A percentile compares a stretch with the other conserved stretches of the same genome.
phyloP scores from a whole-genome alignment of 495 filamentous ascomycete genomes.

The Coniosporium apollinis region DNA sequence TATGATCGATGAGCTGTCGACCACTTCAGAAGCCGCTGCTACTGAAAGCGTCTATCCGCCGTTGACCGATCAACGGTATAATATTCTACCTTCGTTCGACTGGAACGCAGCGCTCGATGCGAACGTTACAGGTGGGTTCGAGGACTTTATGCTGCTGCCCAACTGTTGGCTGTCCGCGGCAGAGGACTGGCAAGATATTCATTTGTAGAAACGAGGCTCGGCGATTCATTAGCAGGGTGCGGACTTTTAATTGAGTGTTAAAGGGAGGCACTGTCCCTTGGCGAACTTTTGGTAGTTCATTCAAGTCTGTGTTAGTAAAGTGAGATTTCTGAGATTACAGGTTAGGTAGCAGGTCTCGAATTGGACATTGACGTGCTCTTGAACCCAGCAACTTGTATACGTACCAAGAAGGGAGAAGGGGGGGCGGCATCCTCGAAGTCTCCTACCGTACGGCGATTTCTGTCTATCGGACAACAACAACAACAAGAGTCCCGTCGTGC shows the following conservation, averaged over 20 bases:
- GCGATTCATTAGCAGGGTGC: background rate
- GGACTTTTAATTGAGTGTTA: background rate
- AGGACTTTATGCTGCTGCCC: background rate
- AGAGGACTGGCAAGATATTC: background rate
- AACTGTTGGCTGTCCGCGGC: background rate
- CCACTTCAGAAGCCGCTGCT: background rate
- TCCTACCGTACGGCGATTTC: slow-evolving; percentile 59
- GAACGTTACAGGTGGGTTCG: background rate
- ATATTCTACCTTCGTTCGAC: slow-evolving; percentile 1
- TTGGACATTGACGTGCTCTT: no score
- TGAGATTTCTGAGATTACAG: no score
- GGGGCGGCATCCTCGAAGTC: slow-evolving; percentile 44
- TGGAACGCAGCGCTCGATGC: background rate
- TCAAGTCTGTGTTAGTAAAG: no score
- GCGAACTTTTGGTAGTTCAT: no score
- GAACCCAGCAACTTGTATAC: no score
- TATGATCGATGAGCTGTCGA: background rate
- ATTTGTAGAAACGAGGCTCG: background rate
- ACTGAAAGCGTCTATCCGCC: background rate
- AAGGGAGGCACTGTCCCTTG: no score
- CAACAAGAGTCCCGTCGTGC: slow-evolving; percentile 37
- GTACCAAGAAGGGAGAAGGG: no score
- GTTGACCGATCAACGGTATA: background rate
- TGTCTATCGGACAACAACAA: slow-evolving; percentile 32
- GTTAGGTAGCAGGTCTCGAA: no score